Evolutionary conservation across 2,329 filamentous ascomycete genomes (phyloP), one percentile per base, ranked within the genome.

Genomic region (Teratosphaeria zuluensis): DNA sequence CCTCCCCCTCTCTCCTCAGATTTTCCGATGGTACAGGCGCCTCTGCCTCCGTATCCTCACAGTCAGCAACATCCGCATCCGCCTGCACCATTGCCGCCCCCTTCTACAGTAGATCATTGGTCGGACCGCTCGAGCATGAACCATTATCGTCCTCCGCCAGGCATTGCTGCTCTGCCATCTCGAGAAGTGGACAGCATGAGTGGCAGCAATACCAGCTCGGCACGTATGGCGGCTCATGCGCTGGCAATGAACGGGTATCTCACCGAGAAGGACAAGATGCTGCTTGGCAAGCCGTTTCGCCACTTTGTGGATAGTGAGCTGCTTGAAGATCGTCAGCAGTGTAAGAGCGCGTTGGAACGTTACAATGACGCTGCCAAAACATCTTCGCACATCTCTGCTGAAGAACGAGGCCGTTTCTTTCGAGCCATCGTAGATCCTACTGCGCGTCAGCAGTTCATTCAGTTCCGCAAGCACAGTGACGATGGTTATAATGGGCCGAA

Each of bases 211-310:
- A 35, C 72, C 72, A 42, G 77, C 75, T 53, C 81, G 76, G 61
- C 77, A 76, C 33, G 81, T 83, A 68, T 77, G 79, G 53, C 53
- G 33, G 59, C 55, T 53, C 59, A 58, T 74, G 77, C 60, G 64
- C 58, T 65, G 66, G 55, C 30, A 66, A 68, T 55, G 65, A 66
- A 12, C 66, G 66, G 53, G 58, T 65, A 57, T 58, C 53, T 61
- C 59, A 56, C 85, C 1, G 90, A 96, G 70, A 94, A 94, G 73
- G 88, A 95, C 61, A 90, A 94, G 71, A 97, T 97, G 92, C 77
- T 95, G 16, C 80, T 80, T 33, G 89, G 89, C 12, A 81, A 88
- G 48, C 81, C 84, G n/a, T 97, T 90, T 73, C 86, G 85, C 61
- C 89, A 89, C 6, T 92, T 87, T 63, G 85, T 90, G 69, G 71